phyloP scores from a whole-genome alignment of 352 stramenopile genomes.

The Peronospora farinosa region DNA sequence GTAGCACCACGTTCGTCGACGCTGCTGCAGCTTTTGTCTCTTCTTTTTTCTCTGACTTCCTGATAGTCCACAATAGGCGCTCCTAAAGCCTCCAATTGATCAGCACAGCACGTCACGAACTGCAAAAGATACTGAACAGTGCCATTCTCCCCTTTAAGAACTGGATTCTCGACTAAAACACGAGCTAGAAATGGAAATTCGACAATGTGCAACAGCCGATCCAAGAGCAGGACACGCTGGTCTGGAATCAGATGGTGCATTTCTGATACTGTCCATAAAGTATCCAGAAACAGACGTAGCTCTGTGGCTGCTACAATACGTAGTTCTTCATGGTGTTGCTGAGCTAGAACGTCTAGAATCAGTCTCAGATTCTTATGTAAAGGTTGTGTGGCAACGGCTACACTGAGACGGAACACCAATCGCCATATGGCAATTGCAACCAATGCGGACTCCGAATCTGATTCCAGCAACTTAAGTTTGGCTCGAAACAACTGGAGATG shows the following conservation, averaged over 20 bases:
- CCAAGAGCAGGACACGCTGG: conserved; percentile 35
- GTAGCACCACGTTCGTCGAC: conserved; percentile 63
- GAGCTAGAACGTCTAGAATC: conserved; percentile 46
- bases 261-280: conserved; percentile 20
- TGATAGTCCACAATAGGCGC: conserved; percentile 48
- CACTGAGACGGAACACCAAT: conserved; percentile 57
- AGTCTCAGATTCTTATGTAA: conserved; percentile 67
- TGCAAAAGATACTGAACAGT: conserved; percentile 26
- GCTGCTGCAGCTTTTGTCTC: conserved; percentile 11
- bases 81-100: conserved; percentile 48
- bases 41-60: conserved; percentile 10
- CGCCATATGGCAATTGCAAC: conserved; percentile 40
- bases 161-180: conserved; percentile 32
- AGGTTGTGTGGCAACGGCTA: conserved; percentile 23
- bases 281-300: conserved; percentile 32
- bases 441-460: conserved; percentile 20
- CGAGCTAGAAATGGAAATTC: conserved; percentile 53
- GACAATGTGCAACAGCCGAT: conserved; percentile 52
- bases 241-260: conserved; percentile 4
- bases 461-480: conserved; percentile 35
- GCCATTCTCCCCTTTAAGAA: conserved; percentile 14
- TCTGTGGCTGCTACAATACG: conserved; percentile 31
- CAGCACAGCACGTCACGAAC: conserved; percentile 48
- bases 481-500: conserved; percentile 66
- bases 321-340: conserved; percentile 19